Evolutionary conservation across 176 grass and related monocot genomes (phyloP).

Genomic region (Echinochloa phyllopogon): DNA sequence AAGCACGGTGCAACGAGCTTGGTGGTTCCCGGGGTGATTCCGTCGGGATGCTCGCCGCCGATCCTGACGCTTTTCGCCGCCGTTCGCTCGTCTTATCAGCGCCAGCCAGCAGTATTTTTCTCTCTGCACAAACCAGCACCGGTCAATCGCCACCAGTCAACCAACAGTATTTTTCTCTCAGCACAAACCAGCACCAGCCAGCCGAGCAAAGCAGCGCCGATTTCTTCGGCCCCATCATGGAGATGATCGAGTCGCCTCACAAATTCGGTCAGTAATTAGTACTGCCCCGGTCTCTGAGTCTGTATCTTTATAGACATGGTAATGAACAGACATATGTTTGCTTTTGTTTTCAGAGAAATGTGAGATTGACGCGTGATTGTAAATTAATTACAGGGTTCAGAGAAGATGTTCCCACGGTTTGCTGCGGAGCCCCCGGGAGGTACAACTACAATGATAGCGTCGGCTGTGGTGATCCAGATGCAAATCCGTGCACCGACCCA

Average conservation of each 20-base stretch:
- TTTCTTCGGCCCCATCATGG: conserved; percentile 28
- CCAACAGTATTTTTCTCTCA: too few relatives aligned
- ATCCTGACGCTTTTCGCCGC: conserved; percentile 26
- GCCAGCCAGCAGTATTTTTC: too few relatives aligned
- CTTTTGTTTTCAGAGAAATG: not conserved
- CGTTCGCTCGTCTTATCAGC: too few relatives aligned
- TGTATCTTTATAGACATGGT: too few relatives aligned
- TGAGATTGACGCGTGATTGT: not conserved
- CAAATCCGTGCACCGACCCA: not conserved
- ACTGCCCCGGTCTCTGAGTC: too few relatives aligned
- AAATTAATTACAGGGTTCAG: conserved; percentile 2
- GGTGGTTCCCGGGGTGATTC: conserved; percentile 28
- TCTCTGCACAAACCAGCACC: too few relatives aligned
- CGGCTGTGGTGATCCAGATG: not conserved
- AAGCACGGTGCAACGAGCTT: conserved; percentile 27
- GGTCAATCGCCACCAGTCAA: too few relatives aligned
- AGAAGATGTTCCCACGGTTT: not conserved
- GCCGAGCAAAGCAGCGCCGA: too few relatives aligned
- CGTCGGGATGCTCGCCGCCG: conserved; percentile 49
- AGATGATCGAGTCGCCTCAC: not conserved
- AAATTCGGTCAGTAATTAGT: not conserved
- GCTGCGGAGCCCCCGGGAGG: not conserved
- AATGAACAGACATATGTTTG: not conserved
- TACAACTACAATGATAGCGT: not conserved
- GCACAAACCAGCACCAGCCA: too few relatives aligned